These are phyloP conservation scores for Phytopythium cucurbitacearum DNA, from an alignment of 352 stramenopile genomes.

Conservation along the genomic window DNA sequence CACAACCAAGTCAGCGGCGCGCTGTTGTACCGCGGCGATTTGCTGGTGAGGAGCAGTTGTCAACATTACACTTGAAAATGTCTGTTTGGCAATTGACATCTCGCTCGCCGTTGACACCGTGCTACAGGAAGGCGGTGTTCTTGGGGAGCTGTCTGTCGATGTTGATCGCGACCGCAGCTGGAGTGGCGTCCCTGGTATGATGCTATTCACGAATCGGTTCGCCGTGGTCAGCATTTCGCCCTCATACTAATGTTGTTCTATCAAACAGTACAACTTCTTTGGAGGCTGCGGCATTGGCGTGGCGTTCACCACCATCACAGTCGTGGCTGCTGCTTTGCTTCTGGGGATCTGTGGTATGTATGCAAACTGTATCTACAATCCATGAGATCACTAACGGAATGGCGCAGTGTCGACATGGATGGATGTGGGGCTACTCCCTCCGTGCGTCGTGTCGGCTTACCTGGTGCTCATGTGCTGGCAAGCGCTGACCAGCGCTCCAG, in stretches of 20 bases:
- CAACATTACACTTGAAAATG: no score
- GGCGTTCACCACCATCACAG: slow-evolving; percentile 86
- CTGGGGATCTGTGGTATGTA: slow-evolving; percentile 57
- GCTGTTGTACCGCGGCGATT: no score
- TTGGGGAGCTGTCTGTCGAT: slow-evolving; percentile 44
- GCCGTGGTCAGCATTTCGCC: no score
- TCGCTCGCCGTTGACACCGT: no score
- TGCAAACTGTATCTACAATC: slow-evolving; percentile 3
- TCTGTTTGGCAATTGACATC: no score
- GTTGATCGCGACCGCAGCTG: slow-evolving; percentile 44
- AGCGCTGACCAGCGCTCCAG: slow-evolving; percentile 50
- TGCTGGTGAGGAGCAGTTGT: no score
- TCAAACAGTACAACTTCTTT: slow-evolving; percentile 86
- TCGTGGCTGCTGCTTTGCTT: slow-evolving; percentile 65
- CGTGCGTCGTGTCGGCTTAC: slow-evolving; percentile 68
- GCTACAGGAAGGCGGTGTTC: slow-evolving; percentile 20
- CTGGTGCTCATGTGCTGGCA: slow-evolving; percentile 78
- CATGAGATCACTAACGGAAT: no score
- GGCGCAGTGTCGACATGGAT: slow-evolving; percentile 58
- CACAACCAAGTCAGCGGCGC: not conserved
- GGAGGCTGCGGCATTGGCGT: slow-evolving; percentile 64
- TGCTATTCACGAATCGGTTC: not conserved
- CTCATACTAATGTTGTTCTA: not conserved
- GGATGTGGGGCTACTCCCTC: slow-evolving; percentile 69
- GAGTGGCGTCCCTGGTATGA: slow-evolving; percentile 46